Base-by-base conservation (phyloP, 148 eudicot genomes). In the Fallopia convolvulus region DNA sequence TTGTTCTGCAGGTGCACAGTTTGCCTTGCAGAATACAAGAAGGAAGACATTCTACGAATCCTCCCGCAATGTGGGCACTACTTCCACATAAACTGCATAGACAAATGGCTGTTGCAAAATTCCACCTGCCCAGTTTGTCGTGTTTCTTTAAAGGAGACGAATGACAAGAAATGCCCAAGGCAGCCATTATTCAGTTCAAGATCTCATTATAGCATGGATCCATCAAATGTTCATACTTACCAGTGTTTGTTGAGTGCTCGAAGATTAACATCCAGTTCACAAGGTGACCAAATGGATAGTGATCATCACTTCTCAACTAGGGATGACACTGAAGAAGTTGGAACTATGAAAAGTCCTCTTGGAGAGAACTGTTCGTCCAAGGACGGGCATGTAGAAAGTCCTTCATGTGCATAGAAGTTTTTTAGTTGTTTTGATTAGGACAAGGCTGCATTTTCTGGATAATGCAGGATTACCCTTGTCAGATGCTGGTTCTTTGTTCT, bases 121-220 rank as follows among this genome's bases (percentile, higher is more conserved):
- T 89, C 89, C 72, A 93, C 98, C 46, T 93, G 98, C 74, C 98
- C 98, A 6, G 93, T 93, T 74, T 93, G 98, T 75, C 87, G 98
- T 9, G 78, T 92, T 44, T 93, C 98, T 0, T 82, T 93, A 65
- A 90, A 91, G 3, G 97, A 89, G 26, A 74, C 77, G 21, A 84
- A 81, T 72, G 93, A 89, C 77, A 91, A 85, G 81, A 89, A 89
- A 78, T 84, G 90, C 60, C 6, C 74, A 14, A 71, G 40, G 48
- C 97, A 87, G 60, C 89, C 92, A 6, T 50, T 92, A 81, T 85
- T 88, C 79, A 87, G 97, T 72, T 86, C 92, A 50, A 83, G 92
- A 60, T 83, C 89, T 65, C 86, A 80, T 40, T 72, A 78, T 55
- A 79, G 46, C 70, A 20, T 74, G 70, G 80, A 80, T 42, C 74